phyloP scores from a whole-genome alignment of 2,329 filamentous ascomycete species.

The Geoglossum cookeanum region DNA sequence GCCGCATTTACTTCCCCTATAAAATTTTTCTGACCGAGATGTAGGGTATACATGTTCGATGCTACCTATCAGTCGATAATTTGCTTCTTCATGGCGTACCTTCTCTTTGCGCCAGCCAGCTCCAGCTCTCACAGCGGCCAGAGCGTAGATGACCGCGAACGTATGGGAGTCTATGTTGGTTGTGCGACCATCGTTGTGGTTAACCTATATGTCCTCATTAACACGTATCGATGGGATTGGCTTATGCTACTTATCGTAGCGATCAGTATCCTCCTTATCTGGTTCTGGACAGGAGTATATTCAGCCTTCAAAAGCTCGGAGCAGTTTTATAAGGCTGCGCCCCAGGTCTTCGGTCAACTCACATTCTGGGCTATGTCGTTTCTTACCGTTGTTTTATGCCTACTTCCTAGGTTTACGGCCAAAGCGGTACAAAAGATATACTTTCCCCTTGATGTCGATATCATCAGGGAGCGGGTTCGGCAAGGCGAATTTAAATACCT shows the following conservation, averaged over 20 bases:
- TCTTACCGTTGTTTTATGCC: slow-evolving; percentile 59
- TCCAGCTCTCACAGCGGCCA: slow-evolving; percentile 56
- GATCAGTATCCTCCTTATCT: slow-evolving; percentile 73
- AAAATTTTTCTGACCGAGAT: slow-evolving; percentile 5
- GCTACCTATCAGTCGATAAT: slow-evolving; percentile 89
- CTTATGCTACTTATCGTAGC: slow-evolving; percentile 66
- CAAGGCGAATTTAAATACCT: slow-evolving; percentile 67
- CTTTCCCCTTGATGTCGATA: slow-evolving; percentile 82
- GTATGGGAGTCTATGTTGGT: slow-evolving; percentile 74
- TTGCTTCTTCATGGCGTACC: slow-evolving; percentile 80
- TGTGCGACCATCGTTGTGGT: slow-evolving; percentile 72
- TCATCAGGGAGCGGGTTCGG: slow-evolving; percentile 79
- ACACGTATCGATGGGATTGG: slow-evolving; percentile 98
- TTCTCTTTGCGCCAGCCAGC: slow-evolving; percentile 50
- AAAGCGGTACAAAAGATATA: slow-evolving; percentile 90
- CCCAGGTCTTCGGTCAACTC: slow-evolving; percentile 60
- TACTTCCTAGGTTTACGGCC: slow-evolving; percentile 71
- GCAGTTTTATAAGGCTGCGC: slow-evolving; percentile 57
- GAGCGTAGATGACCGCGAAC: slow-evolving; percentile 57
- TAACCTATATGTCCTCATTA: slow-evolving; percentile 88
- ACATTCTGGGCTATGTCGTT: slow-evolving; percentile 77
- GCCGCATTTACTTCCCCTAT: slow-evolving; percentile 16
- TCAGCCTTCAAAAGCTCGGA: slow-evolving; percentile 37
- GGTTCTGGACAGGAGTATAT: slow-evolving; percentile 91
- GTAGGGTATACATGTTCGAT: slow-evolving; percentile 80